These are phyloP conservation scores for Sisymbrium altissimum DNA, from an alignment of 345 rosid species.

Conservation along the genomic window DNA sequence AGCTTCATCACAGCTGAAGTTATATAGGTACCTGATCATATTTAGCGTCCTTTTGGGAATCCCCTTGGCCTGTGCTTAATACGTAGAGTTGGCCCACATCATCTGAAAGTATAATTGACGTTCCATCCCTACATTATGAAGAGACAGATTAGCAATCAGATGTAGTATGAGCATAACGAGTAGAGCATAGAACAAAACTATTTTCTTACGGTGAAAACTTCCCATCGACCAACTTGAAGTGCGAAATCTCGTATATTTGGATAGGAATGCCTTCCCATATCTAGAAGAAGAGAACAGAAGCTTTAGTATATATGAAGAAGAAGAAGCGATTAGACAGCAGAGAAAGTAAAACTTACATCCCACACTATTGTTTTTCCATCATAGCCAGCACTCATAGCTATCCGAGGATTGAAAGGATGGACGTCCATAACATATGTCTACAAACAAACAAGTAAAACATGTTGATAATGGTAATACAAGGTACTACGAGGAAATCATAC, in stretches of 20 bases:
- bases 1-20: constrained; percentile 10
- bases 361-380: constrained; percentile 95
- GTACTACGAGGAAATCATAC: not conserved
- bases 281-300: constrained; percentile 41
- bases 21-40: constrained; percentile 78
- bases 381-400: constrained; percentile 99
- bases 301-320: constrained; percentile 16
- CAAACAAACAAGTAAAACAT: constrained; percentile 6
- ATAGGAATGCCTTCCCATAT: constrained; percentile 99
- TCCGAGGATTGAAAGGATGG: constrained; percentile 96
- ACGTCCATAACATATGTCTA: constrained; percentile 98
- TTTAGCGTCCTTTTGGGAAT: constrained; percentile 88
- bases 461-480: constrained; percentile 8
- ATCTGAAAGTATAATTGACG: constrained; percentile 95
- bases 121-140: constrained; percentile 72
- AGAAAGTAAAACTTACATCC: constrained; percentile 79
- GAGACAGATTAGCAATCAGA: constrained; percentile 14
- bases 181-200: not conserved
- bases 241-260: constrained; percentile 80
- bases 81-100: constrained; percentile 95
- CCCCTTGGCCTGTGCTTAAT: constrained; percentile 96
- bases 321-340: constrained; percentile 14
- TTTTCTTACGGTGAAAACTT: constrained; percentile 95
- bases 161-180: constrained; percentile 1
- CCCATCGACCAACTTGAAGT: constrained; percentile 97